phyloP scores from a whole-genome alignment of 1,139 yeast species.

The Yamadazyma jaroonii region DNA sequence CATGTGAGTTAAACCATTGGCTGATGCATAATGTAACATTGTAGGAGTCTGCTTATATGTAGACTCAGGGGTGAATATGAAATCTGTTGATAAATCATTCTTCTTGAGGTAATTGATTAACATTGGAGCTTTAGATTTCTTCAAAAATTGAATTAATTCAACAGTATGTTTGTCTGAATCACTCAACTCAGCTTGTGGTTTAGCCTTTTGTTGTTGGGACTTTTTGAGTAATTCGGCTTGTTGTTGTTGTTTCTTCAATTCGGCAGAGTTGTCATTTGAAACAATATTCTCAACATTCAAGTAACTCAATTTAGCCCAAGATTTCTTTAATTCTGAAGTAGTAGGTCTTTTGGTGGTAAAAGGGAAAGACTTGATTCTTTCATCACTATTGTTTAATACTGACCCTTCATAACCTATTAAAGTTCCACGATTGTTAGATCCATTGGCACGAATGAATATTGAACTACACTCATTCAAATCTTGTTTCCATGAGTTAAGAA shows the following conservation, averaged over 20 bases:
- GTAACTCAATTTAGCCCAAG: slow-evolving; percentile 79
- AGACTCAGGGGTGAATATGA: slow-evolving; percentile 51
- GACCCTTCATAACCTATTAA: slow-evolving; percentile 67
- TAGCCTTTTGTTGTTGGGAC: slow-evolving; percentile 19
- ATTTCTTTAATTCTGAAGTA: slow-evolving; percentile 70
- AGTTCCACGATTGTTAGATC: slow-evolving; percentile 62
- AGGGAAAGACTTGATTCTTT: slow-evolving; percentile 68
- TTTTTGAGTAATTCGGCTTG: slow-evolving; percentile 17
- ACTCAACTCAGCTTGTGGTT: slow-evolving; percentile 19
- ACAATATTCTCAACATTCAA: slow-evolving; percentile 59
- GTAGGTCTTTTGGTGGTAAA: slow-evolving; percentile 92
- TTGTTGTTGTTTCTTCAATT: slow-evolving; percentile 21
- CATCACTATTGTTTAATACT: slow-evolving; percentile 46
- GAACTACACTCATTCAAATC: slow-evolving; percentile 58
- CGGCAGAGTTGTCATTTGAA: slow-evolving; percentile 31
- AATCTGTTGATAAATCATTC: slow-evolving; percentile 49
- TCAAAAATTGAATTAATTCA: slow-evolving; percentile 59
- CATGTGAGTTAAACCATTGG: slow-evolving; percentile 65
- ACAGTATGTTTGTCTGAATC: slow-evolving; percentile 48
- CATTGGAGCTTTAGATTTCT: slow-evolving; percentile 77
- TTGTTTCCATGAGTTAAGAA: slow-evolving; percentile 63
- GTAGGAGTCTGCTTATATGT: slow-evolving; percentile 65
- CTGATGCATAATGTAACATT: slow-evolving; percentile 73
- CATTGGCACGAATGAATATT: slow-evolving; percentile 84
- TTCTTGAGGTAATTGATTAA: slow-evolving; percentile 60